Evolutionary conservation across 2,329 filamentous ascomycete species (phyloP).

Genomic region (Xylaria sp.): DNA sequence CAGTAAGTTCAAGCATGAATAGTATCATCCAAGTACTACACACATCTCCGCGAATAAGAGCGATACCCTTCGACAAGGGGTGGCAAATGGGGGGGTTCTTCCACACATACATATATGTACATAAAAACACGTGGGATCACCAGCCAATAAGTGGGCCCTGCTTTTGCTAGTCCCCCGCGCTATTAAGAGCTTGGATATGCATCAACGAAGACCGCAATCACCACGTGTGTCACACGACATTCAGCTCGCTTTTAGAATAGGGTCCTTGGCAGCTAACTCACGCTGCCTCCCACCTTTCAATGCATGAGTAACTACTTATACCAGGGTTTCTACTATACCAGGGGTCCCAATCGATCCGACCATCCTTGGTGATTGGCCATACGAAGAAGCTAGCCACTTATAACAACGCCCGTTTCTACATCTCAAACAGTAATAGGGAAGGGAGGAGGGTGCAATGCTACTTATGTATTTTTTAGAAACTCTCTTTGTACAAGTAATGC

Average conservation of each 20-base stretch:
- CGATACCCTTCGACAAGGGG: not conserved
- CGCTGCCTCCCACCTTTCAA: not conserved
- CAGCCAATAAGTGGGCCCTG: conserved; percentile 24
- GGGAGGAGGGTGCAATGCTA: not conserved
- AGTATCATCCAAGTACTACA: not conserved
- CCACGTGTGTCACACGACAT: conserved; percentile 27
- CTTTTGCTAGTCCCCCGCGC: conserved; percentile 5
- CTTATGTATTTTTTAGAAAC: not conserved
- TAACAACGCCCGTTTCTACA: not conserved
- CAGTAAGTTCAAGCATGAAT: not conserved
- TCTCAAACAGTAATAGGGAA: not conserved
- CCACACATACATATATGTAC: conserved; percentile 1
- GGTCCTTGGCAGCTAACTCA: conserved; percentile 3
- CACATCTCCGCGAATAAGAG: not conserved
- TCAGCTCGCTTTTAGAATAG: not conserved
- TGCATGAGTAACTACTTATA: conserved; percentile 6
- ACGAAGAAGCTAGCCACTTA: not conserved
- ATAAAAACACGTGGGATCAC: conserved; percentile 29
- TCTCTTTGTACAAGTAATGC: not conserved
- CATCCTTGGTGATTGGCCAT: not conserved
- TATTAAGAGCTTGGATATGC: conserved; percentile 22
- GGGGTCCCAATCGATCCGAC: not conserved
- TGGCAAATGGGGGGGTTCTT: not conserved
- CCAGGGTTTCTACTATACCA: not conserved
- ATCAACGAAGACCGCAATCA: conserved; percentile 22